Conservation (phyloP, 169 alveolate species). For the Plasmodium blacklocki region DNA sequence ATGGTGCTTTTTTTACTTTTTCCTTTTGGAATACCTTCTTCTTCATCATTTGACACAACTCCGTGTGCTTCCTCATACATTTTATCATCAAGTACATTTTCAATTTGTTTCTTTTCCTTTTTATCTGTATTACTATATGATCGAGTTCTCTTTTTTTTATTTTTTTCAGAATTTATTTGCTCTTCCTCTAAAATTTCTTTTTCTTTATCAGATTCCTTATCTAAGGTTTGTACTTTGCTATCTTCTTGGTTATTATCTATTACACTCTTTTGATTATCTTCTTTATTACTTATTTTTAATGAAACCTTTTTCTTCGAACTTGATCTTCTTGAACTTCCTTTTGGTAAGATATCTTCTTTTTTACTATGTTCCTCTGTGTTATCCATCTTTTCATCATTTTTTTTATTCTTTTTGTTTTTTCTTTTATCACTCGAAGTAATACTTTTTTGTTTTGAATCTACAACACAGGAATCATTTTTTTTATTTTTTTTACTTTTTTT, state of each 20-base stretch:
- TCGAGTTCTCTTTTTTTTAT: constrained; percentile 55
- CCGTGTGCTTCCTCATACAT: background rate
- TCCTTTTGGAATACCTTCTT: constrained; percentile 11
- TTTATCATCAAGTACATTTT: background rate
- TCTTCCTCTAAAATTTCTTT: constrained; percentile 26
- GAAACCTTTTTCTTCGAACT: constrained; percentile 4
- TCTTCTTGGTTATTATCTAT: constrained; percentile 5
- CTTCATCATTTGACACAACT: background rate
- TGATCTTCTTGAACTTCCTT: constrained; percentile 12
- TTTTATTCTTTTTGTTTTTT: constrained; percentile 40
- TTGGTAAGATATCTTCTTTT: background rate
- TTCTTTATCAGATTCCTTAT: background rate
- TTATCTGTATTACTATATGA: constrained; percentile 12
- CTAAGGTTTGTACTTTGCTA: too few relatives aligned
- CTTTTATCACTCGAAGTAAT: background rate
- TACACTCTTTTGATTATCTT: constrained; percentile 6
- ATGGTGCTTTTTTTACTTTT: background rate
- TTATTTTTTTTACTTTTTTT: constrained; percentile 11
- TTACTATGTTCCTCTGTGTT: background rate
- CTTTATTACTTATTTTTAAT: background rate
- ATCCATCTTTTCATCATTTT: constrained; percentile 2
- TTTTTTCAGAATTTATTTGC: constrained; percentile 28
- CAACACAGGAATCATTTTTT: constrained; percentile 2
- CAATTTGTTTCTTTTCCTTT: background rate
- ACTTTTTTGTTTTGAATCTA: background rate